These are phyloP conservation scores for Naumovozyma dairenensis DNA, from an alignment of 805 yeast genomes.

Conservation along the genomic window DNA sequence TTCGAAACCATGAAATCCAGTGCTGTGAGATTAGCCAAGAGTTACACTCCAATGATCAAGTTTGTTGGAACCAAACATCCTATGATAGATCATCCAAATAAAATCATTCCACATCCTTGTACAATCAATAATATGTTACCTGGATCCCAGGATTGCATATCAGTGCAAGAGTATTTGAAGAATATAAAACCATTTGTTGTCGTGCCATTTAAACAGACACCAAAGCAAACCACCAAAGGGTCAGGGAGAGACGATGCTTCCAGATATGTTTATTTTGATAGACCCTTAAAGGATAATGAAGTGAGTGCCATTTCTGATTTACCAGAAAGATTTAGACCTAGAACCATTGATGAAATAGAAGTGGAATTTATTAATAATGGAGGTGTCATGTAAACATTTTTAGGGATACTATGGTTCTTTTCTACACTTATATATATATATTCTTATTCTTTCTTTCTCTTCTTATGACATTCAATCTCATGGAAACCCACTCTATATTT, in stretches of 20 bases:
- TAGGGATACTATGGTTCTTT: no score
- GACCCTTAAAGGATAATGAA: conserved; percentile 32
- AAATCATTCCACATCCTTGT: conserved; percentile 21
- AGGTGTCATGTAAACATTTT: conserved; percentile 52
- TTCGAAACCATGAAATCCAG: conserved; percentile 15
- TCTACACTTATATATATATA: no score
- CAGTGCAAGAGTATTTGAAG: conserved; percentile 14
- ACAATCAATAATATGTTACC: conserved; percentile 22
- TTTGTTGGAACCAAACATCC: conserved; percentile 78
- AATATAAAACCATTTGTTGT: conserved; percentile 34
- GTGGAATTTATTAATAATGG: conserved; percentile 72
- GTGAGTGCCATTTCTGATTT: conserved; percentile 51
- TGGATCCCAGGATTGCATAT: conserved; percentile 20
- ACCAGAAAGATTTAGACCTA: conserved; percentile 66
- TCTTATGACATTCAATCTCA: no score
- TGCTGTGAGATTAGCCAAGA: conserved; percentile 13
- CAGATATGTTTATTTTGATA: conserved; percentile 10
- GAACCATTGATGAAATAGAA: conserved; percentile 53
- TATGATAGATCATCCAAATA: conserved; percentile 31
- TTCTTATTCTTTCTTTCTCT: no score
- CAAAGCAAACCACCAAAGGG: conserved; percentile 20
- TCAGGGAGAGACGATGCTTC: neutral
- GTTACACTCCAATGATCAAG: conserved; percentile 63
- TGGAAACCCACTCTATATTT: no score
- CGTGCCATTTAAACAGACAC: conserved; percentile 32